Conservation (phyloP, 768 basidiomycete species). For the Pseudohyphozyma bogoriensis region DNA sequence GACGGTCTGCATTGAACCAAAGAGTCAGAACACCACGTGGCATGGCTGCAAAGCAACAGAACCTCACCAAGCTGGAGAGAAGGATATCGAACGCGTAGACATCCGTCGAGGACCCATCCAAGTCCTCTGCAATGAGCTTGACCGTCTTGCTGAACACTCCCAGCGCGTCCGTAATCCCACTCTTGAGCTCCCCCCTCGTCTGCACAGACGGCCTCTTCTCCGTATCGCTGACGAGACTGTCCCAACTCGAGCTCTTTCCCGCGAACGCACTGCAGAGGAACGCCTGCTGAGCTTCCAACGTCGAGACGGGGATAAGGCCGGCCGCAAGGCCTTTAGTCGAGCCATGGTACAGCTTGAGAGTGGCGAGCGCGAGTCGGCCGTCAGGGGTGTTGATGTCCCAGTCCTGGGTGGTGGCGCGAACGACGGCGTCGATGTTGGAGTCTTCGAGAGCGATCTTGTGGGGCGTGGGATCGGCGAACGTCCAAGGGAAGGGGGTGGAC, state of each 20-base stretch:
- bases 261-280: background rate
- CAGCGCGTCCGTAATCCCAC: background rate
- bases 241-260: background rate
- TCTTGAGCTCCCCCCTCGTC: background rate
- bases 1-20: background rate
- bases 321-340: background rate
- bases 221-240: background rate
- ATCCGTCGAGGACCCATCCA: background rate
- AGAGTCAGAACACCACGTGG: background rate
- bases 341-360: background rate
- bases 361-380: constrained; percentile 2
- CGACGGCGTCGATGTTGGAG: background rate
- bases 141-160: background rate
- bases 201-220: too few relatives aligned
- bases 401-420: background rate
- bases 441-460: background rate
- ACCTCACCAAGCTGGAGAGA: background rate
- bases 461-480: constrained; percentile 45
- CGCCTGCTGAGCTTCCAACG: background rate
- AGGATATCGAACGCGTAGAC: background rate
- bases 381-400: background rate
- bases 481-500: constrained; percentile 68
- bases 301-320: background rate
- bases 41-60: too few relatives aligned
- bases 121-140: background rate